phyloP scores from a whole-genome alignment of 1,284 basidiomycete species.

The Bondarzewia mesenterica region DNA sequence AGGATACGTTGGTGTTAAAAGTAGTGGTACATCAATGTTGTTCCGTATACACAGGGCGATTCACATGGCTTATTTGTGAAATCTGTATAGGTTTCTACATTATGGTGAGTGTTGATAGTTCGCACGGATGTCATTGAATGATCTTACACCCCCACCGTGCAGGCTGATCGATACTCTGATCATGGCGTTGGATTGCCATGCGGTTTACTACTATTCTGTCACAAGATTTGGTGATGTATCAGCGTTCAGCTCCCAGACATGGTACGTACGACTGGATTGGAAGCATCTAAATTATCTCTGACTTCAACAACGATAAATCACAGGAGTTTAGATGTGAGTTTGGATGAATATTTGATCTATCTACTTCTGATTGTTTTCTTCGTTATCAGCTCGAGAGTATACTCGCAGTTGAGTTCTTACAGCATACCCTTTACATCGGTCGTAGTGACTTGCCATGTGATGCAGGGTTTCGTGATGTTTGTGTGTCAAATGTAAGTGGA shows the following conservation, averaged over 20 bases:
- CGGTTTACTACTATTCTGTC: background rate
- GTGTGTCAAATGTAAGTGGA: background rate
- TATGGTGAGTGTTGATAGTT: background rate
- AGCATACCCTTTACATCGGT: background rate
- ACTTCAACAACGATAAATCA: background rate
- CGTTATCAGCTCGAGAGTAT: background rate
- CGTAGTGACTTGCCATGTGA: background rate
- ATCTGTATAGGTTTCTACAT: background rate
- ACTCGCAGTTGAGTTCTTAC: background rate
- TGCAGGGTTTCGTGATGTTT: background rate
- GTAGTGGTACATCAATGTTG: background rate
- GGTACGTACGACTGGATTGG: background rate
- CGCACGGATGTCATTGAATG: background rate
- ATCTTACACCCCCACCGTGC: background rate
- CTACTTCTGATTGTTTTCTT: background rate
- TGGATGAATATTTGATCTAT: background rate
- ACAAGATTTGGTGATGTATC: background rate
- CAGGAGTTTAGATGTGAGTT: background rate
- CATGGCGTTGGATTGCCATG: background rate
- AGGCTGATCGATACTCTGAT: background rate
- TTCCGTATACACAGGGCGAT: background rate
- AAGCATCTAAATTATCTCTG: too few relatives aligned
- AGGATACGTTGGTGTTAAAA: background rate
- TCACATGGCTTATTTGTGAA: background rate
- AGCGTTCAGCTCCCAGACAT: background rate